A percentile compares a stretch with the other conserved stretches of the same genome.
Evolutionary conservation across 2,329 filamentous ascomycete genomes (phyloP).

Genomic region (Scleromitrula shiraiana): DNA sequence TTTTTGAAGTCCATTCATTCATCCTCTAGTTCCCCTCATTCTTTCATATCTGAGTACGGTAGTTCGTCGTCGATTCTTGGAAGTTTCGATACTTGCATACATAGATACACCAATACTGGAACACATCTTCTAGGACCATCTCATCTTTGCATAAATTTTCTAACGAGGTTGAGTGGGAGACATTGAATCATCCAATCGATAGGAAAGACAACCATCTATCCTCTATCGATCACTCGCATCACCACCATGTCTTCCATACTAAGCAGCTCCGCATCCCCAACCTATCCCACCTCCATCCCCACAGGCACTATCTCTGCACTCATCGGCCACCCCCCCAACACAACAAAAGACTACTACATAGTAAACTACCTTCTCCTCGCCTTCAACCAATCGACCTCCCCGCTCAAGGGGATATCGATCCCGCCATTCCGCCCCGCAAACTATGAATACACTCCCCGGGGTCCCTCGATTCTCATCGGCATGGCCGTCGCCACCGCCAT

Average conservation of each 20-base stretch:
- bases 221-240: too few relatives aligned
- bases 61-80: too few relatives aligned
- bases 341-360: slow-evolving; percentile 26
- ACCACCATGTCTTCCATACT: neutral
- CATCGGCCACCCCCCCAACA: slow-evolving; percentile 24
- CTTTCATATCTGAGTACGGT: too few relatives aligned
- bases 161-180: too few relatives aligned
- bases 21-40: too few relatives aligned
- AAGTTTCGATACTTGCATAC: too few relatives aligned
- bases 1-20: too few relatives aligned
- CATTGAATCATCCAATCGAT: too few relatives aligned
- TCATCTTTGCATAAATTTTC: too few relatives aligned
- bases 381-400: slow-evolving; percentile 15
- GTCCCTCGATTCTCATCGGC: slow-evolving; percentile 24
- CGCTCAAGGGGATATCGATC: slow-evolving; percentile 11
- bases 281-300: slow-evolving; percentile 7
- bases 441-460: slow-evolving; percentile 24
- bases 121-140: too few relatives aligned
- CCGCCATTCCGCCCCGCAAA: slow-evolving; percentile 2
- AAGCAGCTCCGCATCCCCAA: slow-evolving; percentile 1
- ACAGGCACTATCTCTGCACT: slow-evolving; percentile 20
- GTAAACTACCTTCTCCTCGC: slow-evolving; percentile 23
- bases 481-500: slow-evolving; percentile 26
- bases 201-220: too few relatives aligned
- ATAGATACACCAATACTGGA: too few relatives aligned